phyloP scores from a whole-genome alignment of 1,284 basidiomycete genomes.

The Lentinula novae-zelandiae region DNA sequence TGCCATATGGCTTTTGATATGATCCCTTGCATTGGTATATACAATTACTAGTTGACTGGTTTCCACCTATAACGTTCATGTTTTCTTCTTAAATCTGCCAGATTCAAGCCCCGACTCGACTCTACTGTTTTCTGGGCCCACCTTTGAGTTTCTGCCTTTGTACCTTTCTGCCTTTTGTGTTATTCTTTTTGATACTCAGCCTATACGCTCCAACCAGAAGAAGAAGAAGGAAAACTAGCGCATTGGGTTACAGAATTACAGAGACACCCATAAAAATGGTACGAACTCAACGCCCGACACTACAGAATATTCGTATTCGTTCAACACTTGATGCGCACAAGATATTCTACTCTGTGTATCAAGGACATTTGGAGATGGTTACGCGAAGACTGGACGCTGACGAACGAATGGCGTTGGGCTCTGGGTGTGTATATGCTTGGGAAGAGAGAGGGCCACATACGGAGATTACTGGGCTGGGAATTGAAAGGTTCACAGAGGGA shows the following conservation, averaged over 20 bases:
- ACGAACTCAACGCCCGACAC: slow-evolving; percentile 66
- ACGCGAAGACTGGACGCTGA: slow-evolving; percentile 75
- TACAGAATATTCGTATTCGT: slow-evolving; percentile 66
- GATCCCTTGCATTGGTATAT: background rate
- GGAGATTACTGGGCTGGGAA: slow-evolving; percentile 72
- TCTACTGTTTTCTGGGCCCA: background rate
- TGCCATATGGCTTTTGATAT: background rate
- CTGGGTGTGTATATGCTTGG: slow-evolving; percentile 79
- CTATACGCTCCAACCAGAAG: background rate
- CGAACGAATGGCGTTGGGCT: slow-evolving; percentile 56
- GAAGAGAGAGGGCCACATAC: slow-evolving; percentile 76
- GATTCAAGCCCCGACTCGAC: background rate
- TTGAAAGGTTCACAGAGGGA: slow-evolving; percentile 76
- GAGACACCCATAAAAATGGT: slow-evolving; percentile 12
- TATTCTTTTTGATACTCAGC: too few relatives aligned
- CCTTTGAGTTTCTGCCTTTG: background rate
- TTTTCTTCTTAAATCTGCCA: background rate
- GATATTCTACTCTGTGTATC: slow-evolving; percentile 72
- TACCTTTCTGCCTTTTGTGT: background rate
- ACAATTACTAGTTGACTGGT: too few relatives aligned
- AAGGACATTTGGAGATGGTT: slow-evolving; percentile 66
- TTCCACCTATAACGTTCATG: background rate
- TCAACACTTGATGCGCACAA: slow-evolving; percentile 76
- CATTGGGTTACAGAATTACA: background rate
- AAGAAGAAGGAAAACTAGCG: background rate